A percentile compares a stretch with the other conserved stretches of the same genome.
Evolutionary conservation across 2,329 filamentous ascomycete genomes (phyloP).

Genomic region (Colletotrichum cordylinicola): DNA sequence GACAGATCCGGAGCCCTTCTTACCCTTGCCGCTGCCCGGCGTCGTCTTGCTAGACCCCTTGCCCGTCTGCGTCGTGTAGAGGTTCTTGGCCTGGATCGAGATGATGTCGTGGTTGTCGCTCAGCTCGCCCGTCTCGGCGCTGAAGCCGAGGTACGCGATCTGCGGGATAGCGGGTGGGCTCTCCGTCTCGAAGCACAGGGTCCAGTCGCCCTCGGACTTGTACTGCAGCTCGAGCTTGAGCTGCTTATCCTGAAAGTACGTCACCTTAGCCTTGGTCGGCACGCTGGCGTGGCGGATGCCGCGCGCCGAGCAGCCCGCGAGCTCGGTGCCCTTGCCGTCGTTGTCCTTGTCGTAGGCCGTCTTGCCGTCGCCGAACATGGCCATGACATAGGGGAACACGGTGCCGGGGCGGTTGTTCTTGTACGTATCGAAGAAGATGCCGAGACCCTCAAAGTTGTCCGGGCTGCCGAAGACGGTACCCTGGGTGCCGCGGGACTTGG

Average conservation of each 20-base stretch:
- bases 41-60: constrained; percentile 38
- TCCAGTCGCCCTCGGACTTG: constrained; percentile 89
- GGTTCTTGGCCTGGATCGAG: constrained; percentile 82
- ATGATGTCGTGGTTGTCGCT: constrained; percentile 98
- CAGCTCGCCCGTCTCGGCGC: constrained; percentile 92
- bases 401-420: constrained; percentile 98
- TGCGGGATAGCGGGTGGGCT: constrained; percentile 78
- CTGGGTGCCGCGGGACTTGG: constrained; percentile 82
- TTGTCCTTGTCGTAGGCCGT: constrained; percentile 91
- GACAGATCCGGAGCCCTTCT: constrained; percentile 34
- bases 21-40: constrained; percentile 26
- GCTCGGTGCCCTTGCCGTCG: constrained; percentile 91
- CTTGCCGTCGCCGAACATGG: constrained; percentile 93
- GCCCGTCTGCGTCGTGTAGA: constrained; percentile 69
- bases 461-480: constrained; percentile 88
- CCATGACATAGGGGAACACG: constrained; percentile 98
- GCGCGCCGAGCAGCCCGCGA: constrained; percentile 93
- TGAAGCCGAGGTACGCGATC: constrained; percentile 77
- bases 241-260: constrained; percentile 96
- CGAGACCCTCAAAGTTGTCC: constrained; percentile 92
- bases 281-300: constrained; percentile 82
- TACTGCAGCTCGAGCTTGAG: constrained; percentile 93
- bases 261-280: constrained; percentile 85
- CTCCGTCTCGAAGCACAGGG: constrained; percentile 81
- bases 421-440: constrained; percentile 97